These are phyloP conservation scores for Barnettozyma populi DNA, from an alignment of 805 yeast species.

Conservation along the genomic window DNA sequence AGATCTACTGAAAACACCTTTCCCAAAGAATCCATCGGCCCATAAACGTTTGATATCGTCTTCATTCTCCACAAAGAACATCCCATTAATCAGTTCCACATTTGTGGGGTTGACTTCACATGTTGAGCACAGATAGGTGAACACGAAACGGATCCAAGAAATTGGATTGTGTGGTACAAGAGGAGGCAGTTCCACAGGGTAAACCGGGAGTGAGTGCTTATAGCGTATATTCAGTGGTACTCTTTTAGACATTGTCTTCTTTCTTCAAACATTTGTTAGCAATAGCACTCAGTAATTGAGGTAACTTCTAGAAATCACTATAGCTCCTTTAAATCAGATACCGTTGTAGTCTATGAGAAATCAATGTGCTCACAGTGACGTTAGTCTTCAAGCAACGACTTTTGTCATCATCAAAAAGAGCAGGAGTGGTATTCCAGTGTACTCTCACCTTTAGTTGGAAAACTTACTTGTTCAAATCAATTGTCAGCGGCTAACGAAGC, in stretches of 20 bases:
- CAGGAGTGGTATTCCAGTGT: neutral
- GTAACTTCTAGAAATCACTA: neutral
- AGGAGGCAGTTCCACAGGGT: slow-evolving; percentile 43
- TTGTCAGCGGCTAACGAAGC: neutral
- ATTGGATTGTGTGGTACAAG: slow-evolving; percentile 62
- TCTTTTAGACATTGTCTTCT: slow-evolving; percentile 29
- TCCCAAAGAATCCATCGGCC: slow-evolving; percentile 89
- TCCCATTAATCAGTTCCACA: slow-evolving; percentile 30
- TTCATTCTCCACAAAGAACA: slow-evolving; percentile 33
- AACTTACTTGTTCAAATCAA: slow-evolving; percentile 1
- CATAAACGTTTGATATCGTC: slow-evolving; percentile 57
- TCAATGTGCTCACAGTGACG: slow-evolving; percentile 62
- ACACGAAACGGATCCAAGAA: slow-evolving; percentile 49
- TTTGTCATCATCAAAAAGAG: slow-evolving; percentile 26
- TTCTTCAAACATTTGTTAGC: neutral
- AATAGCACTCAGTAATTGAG: neutral
- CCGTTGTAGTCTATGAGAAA: slow-evolving; percentile 95
- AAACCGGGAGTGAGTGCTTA: slow-evolving; percentile 56
- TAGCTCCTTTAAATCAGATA: slow-evolving; percentile 53
- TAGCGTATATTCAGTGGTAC: slow-evolving; percentile 29
- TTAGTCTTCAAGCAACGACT: slow-evolving; percentile 39
- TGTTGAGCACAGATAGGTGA: slow-evolving; percentile 25
- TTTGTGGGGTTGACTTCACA: slow-evolving; percentile 17
- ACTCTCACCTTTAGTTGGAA: neutral
- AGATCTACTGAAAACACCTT: slow-evolving; percentile 81